Evolutionary conservation across 192 early-diverging fungal genomes (phyloP), one percentile per base, ranked within the genome.

Genomic region (Jimgerdemannia lactiflua): DNA sequence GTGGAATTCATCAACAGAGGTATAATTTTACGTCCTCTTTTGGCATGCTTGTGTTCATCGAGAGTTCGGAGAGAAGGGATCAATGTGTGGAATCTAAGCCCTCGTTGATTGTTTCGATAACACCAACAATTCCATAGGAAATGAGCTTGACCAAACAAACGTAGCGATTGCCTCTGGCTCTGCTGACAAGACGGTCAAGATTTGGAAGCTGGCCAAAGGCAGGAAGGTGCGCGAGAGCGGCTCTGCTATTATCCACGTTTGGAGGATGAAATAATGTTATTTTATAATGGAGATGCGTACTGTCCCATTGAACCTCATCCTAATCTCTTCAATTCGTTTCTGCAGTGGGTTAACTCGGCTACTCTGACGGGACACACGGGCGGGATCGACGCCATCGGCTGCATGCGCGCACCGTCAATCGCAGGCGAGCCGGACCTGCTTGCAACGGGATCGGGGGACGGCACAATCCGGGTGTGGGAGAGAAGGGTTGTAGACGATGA

Each of bases 91-190:
- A 14, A 66, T 40, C 3, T 9, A 19, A 20, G 43, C 7, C 41
- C 9, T 66, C 18, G 19, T 20, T 49, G 49, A 29, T 18, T 18
- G 42, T 6, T 54, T 42, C 39, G 49, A 54, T 54, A 54, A 7
- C 4, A 54, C 4, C 49, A 54, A 54, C 49, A 54, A 54, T 7
- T 6, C 59, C 65, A 59, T 42, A 75, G 79, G 79, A 11, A 65
- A 82, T 7, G 86, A 86, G 64, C 70, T 75, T 7, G 43, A 79
- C 7, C 87, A 86, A n/a, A 79, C 66, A 17, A 88, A 88, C 39
- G 84, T 90, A 18, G 90, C 87, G 10, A 80, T 96, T 3, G 86
- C 95, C 20, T 92, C 93, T 17, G 96, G 91, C 14, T 92, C 94
- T 3, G 92, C 92, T 4, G 95, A 96, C 75, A 86, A 86, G 74